Evolutionary conservation across 2,329 filamentous ascomycete genomes (phyloP), one percentile per base, ranked within the genome.

Genomic region (Diaporthe australafricana): DNA sequence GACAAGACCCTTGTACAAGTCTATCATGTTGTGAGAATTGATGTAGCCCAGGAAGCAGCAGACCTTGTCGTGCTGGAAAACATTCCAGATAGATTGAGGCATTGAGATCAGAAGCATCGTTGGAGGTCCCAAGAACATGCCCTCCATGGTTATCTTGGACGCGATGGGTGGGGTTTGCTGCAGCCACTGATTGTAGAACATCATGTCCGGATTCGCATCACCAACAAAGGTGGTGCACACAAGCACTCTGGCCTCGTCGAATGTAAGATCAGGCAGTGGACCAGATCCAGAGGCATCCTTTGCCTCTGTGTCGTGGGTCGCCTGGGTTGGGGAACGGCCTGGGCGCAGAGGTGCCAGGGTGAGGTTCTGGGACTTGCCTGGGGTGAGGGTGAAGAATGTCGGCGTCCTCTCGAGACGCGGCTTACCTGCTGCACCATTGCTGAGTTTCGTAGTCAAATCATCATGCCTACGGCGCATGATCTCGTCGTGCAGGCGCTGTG

Each of bases 221-320:
- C 90, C 90, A 35, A 91, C 88, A 77, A 91, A 92, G 0, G 90
- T 92, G 0, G 90, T 92, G 78, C 90, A 92, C 1, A 91, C 90
- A 14, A 92, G 81, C n/a, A 91, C 87, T 74, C 90, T 85, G 11
- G 87, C 84, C 75, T 92, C 89, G 40, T 91, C 89, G 75, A 92
- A 91, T 12, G 86, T 87, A 25, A 92, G 81, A 74, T 90, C 88
- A 6, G 86, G 82, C 2, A 87, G 85, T 2, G 85, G 83, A 22
- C 84, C 84, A 9, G 85, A 83, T 42, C 86, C 83, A 11, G 76
- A 75, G 55, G 76, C 76, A 72, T 74, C 79, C 27, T 79, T 69
- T 20, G 78, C 70, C 22, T 71, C 56, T 53, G 50, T 40, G 5
- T 72, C 70, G n/a, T 72, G 70, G 5, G 57, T 57, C 8, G 70